Percentiles rank a stretch among this genome's conserved stretches.
Conservation (phyloP, 2,329 filamentous ascomycete genomes). For the Ambrosiella cleistominuta region DNA sequence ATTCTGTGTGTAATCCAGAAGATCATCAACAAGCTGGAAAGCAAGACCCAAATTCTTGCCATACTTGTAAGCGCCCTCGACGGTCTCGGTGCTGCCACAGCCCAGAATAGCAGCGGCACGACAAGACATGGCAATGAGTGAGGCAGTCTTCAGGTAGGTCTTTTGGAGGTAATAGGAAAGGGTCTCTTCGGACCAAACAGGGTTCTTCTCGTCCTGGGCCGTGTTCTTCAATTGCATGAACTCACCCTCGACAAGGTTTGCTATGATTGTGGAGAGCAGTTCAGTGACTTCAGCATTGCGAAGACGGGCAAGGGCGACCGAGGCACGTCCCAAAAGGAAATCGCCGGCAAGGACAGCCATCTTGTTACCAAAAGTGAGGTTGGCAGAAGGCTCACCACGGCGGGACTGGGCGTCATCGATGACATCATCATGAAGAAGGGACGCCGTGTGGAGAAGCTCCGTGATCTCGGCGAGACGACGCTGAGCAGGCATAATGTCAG, state of each 20-base stretch:
- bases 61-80: constrained; percentile 82
- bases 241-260: constrained; percentile 93
- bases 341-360: constrained; percentile 98
- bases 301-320: constrained; percentile 76
- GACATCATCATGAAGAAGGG: constrained; percentile 91
- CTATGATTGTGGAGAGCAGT: constrained; percentile 86
- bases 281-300: constrained; percentile 90
- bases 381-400: constrained; percentile 71
- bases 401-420: constrained; percentile 83
- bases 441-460: constrained; percentile 92
- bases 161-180: constrained; percentile 92
- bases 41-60: constrained; percentile 86
- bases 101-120: constrained; percentile 77
- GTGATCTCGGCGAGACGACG: constrained; percentile 88
- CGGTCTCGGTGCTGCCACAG: constrained; percentile 55
- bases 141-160: constrained; percentile 94
- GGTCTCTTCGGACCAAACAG: constrained; percentile 72
- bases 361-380: constrained; percentile 94
- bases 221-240: constrained; percentile 99
- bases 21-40: constrained; percentile 94
- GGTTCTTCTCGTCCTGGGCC: constrained; percentile 66
- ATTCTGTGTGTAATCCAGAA: constrained; percentile 87
- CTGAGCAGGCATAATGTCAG: constrained; percentile 79
- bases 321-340: constrained; percentile 82
- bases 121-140: constrained; percentile 89